A percentile compares a stretch with the other conserved stretches of the same genome.
These are phyloP conservation scores for Polyrhizophydium stewartii DNA, from an alignment of 371 early-diverging fungal genomes.

Conservation along the genomic window DNA sequence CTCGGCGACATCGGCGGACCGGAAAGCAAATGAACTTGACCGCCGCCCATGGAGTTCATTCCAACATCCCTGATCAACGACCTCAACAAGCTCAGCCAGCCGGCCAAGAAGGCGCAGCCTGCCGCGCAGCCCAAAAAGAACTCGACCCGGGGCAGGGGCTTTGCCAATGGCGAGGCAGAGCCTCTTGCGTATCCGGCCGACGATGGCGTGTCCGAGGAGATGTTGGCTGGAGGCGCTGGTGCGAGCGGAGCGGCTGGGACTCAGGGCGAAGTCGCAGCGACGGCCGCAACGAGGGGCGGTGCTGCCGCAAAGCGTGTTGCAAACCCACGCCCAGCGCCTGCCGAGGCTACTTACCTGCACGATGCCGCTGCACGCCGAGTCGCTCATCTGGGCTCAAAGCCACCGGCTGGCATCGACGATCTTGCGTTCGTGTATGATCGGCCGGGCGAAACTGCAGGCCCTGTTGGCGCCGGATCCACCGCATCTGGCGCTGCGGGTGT, in stretches of 20 bases:
- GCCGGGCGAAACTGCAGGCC: too few relatives aligned
- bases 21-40: too few relatives aligned
- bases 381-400: neutral
- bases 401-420: neutral
- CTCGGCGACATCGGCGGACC: too few relatives aligned
- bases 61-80: neutral
- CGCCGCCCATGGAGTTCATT: conserved; percentile 4
- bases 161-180: neutral
- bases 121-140: neutral
- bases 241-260: too few relatives aligned
- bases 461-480: too few relatives aligned
- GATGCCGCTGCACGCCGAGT: neutral
- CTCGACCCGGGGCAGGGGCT: neutral
- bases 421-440: conserved; percentile 2
- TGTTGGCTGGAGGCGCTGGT: too few relatives aligned
- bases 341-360: neutral
- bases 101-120: neutral
- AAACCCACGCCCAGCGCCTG: too few relatives aligned
- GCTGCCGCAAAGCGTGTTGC: too few relatives aligned
- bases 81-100: conserved; percentile 2
- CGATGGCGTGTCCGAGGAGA: neutral
- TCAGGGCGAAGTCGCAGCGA: too few relatives aligned
- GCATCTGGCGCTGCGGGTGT: too few relatives aligned
- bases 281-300: too few relatives aligned
- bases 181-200: neutral